Percentiles rank a stretch among this genome's conserved stretches.
Conservation (phyloP, 345 rosid species). For the Dipteronia dyeriana region DNA sequence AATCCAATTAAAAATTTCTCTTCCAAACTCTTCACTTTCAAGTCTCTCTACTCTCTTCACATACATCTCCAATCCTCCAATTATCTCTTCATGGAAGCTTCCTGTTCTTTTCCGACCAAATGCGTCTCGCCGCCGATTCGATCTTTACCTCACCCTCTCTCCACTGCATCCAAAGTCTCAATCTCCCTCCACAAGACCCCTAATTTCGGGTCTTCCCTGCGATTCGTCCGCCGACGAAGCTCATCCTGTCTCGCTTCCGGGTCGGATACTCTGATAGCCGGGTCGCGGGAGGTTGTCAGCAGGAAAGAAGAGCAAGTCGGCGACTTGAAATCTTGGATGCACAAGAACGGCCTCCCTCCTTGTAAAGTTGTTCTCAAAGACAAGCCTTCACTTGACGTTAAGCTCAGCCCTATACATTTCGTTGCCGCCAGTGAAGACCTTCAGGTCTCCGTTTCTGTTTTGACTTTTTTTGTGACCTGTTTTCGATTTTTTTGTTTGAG, state of each 20-base stretch:
- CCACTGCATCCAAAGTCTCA: conserved; percentile 22
- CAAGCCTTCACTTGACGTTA: conserved; percentile 64
- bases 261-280: conserved; percentile 67
- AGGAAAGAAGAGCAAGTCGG: conserved; percentile 49
- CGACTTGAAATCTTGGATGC: conserved; percentile 95
- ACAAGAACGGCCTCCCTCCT: conserved; percentile 82
- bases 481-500: conserved; percentile 3
- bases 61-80: too few species aligned
- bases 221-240: conserved; percentile 33
- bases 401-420: conserved; percentile 74
- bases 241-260: conserved; percentile 48
- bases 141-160: conserved; percentile 23
- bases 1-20: too few species aligned
- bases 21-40: not conserved
- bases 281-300: conserved; percentile 47
- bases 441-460: conserved; percentile 42
- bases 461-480: not conserved
- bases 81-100: conserved; percentile 34
- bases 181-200: conserved; percentile 31
- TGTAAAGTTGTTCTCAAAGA: conserved; percentile 84
- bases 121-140: conserved; percentile 48
- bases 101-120: conserved; percentile 38
- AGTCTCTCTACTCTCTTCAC: conserved; percentile 12
- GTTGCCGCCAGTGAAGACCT: conserved; percentile 93
- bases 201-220: conserved; percentile 29